Conservation (phyloP, 192 early-diverging fungal species). For the Backusella sp. region DNA sequence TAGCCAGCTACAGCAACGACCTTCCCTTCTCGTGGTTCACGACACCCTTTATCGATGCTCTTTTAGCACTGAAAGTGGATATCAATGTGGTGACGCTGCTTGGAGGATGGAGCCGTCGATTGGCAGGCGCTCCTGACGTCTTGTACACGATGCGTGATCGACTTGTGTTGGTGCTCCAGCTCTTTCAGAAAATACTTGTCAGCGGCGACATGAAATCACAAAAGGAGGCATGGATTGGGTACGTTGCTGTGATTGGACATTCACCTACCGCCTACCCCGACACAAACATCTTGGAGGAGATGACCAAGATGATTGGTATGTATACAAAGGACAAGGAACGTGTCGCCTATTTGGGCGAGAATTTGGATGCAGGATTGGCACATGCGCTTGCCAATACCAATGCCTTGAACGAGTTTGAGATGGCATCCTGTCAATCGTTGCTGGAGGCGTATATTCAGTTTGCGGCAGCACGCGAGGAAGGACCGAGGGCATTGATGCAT, state of each 20-base stretch:
- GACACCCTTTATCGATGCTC: not conserved
- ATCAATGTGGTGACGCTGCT: constrained; percentile 4
- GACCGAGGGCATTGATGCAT: constrained; percentile 6
- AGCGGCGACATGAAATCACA: not conserved
- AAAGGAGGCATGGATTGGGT: constrained; percentile 27
- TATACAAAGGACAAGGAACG: not conserved
- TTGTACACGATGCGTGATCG: not conserved
- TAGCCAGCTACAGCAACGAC: constrained; percentile 26
- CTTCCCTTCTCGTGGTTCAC: constrained; percentile 39
- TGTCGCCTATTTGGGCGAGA: constrained; percentile 12
- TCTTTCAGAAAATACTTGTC: not conserved
- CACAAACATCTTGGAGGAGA: not conserved
- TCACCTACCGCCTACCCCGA: not conserved
- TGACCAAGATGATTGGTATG: constrained; percentile 8
- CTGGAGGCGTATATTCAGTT: constrained; percentile 1
- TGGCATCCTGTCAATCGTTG: not conserved
- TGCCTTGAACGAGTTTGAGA: constrained; percentile 20
- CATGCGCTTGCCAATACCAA: constrained; percentile 26
- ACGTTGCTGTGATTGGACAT: constrained; percentile 17
- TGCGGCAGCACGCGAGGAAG: not conserved
- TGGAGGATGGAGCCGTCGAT: constrained; percentile 26
- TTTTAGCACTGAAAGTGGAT: not conserved
- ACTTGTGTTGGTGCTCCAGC: not conserved
- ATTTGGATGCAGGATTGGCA: constrained; percentile 26
- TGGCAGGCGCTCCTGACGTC: constrained; percentile 12